Evolutionary conservation across 257 asterid species (phyloP).

Genomic region (Primulina tabacum): DNA sequence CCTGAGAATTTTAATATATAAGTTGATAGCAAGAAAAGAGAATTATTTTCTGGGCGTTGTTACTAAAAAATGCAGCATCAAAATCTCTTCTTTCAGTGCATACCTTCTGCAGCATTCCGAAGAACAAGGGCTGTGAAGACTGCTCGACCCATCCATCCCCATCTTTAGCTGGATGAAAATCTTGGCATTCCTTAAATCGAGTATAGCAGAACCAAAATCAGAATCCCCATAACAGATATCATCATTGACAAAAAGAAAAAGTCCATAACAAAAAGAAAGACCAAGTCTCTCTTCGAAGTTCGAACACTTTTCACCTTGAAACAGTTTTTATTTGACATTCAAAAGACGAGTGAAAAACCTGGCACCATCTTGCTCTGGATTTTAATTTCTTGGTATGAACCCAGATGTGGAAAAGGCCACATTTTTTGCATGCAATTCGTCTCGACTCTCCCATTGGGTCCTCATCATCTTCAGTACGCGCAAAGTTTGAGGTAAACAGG

Average conservation of each 20-base stretch:
- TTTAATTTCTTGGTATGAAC: slow-evolving; percentile 61
- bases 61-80: neutral
- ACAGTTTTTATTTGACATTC: neutral
- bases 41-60: neutral
- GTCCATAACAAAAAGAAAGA: neutral
- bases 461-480: slow-evolving; percentile 52
- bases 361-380: slow-evolving; percentile 98
- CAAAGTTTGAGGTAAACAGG: slow-evolving; percentile 44
- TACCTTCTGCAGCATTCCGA: slow-evolving; percentile 86
- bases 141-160: slow-evolving; percentile 99
- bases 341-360: slow-evolving; percentile 46
- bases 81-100: slow-evolving; percentile 7
- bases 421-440: slow-evolving; percentile 81
- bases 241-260: slow-evolving; percentile 1
- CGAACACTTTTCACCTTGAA: neutral
- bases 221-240: slow-evolving; percentile 3
- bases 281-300: neutral
- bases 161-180: slow-evolving; percentile 90
- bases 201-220: slow-evolving; percentile 24
- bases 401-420: slow-evolving; percentile 82
- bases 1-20: slow-evolving; percentile 41
- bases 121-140: slow-evolving; percentile 72
- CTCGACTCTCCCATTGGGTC: slow-evolving; percentile 58
- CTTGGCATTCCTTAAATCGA: slow-evolving; percentile 75
- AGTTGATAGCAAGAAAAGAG: slow-evolving; percentile 11